Conservation (phyloP, 305 asterid genomes). For the Plantago rigida region DNA sequence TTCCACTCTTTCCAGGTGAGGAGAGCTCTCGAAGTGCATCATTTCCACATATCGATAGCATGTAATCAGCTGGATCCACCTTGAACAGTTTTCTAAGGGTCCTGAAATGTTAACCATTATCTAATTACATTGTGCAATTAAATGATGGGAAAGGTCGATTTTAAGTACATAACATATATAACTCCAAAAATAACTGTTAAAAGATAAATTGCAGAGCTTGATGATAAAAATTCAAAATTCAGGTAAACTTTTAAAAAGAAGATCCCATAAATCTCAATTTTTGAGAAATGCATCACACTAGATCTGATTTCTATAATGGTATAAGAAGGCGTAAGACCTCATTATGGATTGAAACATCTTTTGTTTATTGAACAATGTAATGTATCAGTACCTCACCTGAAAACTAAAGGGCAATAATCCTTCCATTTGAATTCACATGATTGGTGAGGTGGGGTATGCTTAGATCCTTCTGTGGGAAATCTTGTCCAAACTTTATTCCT, state of each 20-base stretch:
- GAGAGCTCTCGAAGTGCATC: conserved; percentile 94
- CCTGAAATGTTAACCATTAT: conserved; percentile 37
- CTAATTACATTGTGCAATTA: conserved; percentile 5
- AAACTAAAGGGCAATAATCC: conserved; percentile 84
- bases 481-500: conserved; percentile 71
- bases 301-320: not conserved
- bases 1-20: conserved; percentile 95
- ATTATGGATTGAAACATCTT: not conserved
- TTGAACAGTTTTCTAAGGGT: conserved; percentile 69
- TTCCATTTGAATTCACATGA: conserved; percentile 88
- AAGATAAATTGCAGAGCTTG: not conserved
- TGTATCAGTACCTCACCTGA: conserved; percentile 53
- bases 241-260: not conserved
- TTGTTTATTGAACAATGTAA: not conserved
- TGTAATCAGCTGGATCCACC: conserved; percentile 94
- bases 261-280: not conserved
- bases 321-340: not conserved
- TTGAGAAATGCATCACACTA: not conserved
- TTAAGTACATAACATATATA: not conserved
- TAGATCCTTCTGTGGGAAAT: conserved; percentile 88
- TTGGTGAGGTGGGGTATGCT: conserved; percentile 86
- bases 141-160: conserved; percentile 1
- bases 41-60: conserved; percentile 84
- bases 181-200: not conserved
- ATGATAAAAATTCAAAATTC: not conserved